A percentile compares a stretch with the other conserved stretches of the same genome.
Conservation (phyloP, 768 basidiomycete genomes). For the Xerocomus spinulosus region DNA sequence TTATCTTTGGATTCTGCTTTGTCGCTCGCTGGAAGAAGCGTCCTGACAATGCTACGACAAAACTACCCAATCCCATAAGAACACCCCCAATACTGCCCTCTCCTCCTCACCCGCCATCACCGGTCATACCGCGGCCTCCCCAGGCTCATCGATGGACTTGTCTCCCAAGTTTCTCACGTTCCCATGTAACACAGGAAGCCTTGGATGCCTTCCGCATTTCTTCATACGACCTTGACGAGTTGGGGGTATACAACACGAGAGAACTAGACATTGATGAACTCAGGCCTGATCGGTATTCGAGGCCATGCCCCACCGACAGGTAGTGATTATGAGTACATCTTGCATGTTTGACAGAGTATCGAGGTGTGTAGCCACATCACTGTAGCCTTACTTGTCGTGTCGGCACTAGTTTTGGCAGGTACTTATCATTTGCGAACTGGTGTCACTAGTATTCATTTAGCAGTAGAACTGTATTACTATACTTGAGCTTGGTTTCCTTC, state of each 20-base stretch:
- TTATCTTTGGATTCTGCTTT: conserved; percentile 26
- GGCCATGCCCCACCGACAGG: conserved; percentile 1
- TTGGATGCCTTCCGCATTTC: conserved; percentile 17
- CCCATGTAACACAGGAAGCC: conserved; percentile 23
- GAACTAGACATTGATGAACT: background rate
- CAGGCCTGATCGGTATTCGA: conserved; percentile 10
- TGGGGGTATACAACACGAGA: conserved; percentile 21
- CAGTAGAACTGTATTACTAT: too few relatives aligned
- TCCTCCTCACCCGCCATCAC: background rate
- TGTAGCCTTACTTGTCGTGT: background rate
- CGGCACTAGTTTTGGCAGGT: background rate
- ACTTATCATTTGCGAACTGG: background rate
- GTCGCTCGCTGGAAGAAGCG: conserved; percentile 22
- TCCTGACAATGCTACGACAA: background rate
- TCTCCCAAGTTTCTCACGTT: conserved; percentile 20
- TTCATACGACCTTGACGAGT: conserved; percentile 24
- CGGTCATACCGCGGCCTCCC: conserved; percentile 2
- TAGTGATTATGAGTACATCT: conserved; percentile 11
- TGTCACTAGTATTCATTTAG: background rate
- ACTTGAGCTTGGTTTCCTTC: too few relatives aligned
- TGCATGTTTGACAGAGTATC: background rate
- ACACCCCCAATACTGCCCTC: conserved; percentile 2
- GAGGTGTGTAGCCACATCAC: conserved; percentile 3
- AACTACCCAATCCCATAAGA: background rate
- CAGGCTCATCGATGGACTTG: conserved; percentile 17